Conservation (phyloP, 331 rosid genomes). For the Acacia pycnantha region DNA sequence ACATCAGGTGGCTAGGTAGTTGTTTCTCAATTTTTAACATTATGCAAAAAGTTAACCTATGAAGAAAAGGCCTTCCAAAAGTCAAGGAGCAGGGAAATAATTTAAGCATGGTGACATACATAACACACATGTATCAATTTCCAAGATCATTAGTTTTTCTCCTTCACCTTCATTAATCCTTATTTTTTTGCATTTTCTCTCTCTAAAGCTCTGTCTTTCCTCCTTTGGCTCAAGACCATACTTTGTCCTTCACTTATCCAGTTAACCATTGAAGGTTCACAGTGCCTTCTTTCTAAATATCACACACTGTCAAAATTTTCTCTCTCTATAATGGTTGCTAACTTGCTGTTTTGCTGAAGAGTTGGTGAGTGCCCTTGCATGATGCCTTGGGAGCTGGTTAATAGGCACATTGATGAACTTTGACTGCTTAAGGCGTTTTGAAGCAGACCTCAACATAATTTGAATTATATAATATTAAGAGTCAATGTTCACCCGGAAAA, state of each 20-base stretch:
- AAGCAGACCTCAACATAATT: neutral
- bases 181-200: neutral
- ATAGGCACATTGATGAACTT: neutral
- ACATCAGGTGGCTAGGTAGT: neutral
- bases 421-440: neutral
- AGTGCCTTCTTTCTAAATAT: neutral
- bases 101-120: neutral
- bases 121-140: neutral
- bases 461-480: neutral
- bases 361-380: neutral
- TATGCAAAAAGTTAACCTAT: neutral
- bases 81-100: neutral
- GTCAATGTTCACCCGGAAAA: neutral
- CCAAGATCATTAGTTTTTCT: neutral
- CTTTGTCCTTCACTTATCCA: neutral
- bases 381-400: neutral
- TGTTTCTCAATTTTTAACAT: neutral
- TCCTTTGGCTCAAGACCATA: neutral
- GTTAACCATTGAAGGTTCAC: neutral
- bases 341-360: neutral
- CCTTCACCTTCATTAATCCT: neutral
- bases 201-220: neutral
- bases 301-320: neutral
- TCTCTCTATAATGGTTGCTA: neutral
- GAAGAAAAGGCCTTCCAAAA: neutral